phyloP scores from a whole-genome alignment of 176 grass and related monocot genomes.

The Avena atlantica region DNA sequence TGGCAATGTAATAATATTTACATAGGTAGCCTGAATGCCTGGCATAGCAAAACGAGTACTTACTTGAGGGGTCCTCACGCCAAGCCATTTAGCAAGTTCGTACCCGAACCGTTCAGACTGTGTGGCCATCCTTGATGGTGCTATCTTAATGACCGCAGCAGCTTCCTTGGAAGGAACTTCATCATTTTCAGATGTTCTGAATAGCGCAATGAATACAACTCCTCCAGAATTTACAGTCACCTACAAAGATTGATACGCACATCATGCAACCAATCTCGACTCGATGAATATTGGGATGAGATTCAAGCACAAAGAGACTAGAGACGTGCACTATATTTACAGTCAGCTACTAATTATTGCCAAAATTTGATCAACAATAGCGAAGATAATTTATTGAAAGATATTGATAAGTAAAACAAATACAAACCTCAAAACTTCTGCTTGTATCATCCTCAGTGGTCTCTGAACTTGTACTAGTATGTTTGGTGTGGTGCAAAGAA shows the following conservation, averaged over 20 bases:
- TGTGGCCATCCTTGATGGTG: conserved; percentile 95
- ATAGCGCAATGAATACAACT: conserved; percentile 88
- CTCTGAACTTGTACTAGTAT: conserved; percentile 65
- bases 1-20: conserved; percentile 32
- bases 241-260: conserved; percentile 37
- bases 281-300: background rate
- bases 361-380: conserved; percentile 21
- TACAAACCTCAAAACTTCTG: conserved; percentile 86
- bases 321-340: background rate
- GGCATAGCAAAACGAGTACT: conserved; percentile 32
- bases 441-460: conserved; percentile 76
- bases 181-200: conserved; percentile 49
- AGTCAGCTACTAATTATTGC: background rate
- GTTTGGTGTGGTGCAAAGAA: conserved; percentile 88
- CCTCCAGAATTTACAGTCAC: conserved; percentile 98
- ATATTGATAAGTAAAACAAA: conserved; percentile 29
- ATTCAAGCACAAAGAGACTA: conserved; percentile 5
- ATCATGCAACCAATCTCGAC: conserved; percentile 9
- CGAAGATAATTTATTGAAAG: conserved; percentile 17
- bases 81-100: conserved; percentile 93
- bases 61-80: conserved; percentile 92
- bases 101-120: conserved; percentile 94
- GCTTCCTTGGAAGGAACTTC: conserved; percentile 58
- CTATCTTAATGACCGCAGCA: conserved; percentile 94
- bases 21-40: conserved; percentile 6